Conservation (phyloP, 257 asterid species). For the Salvia splendens region DNA sequence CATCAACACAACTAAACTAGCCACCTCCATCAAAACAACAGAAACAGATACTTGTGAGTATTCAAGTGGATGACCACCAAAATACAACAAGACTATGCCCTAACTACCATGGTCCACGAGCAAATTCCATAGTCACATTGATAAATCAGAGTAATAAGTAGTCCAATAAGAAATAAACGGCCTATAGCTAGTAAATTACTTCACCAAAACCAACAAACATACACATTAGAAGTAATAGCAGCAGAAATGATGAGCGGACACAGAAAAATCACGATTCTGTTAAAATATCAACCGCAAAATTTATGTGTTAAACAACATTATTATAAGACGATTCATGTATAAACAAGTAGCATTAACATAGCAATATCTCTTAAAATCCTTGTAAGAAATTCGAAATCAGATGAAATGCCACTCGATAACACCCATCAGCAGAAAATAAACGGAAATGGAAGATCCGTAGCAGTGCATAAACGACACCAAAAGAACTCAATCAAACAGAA, state of each 20-base stretch:
- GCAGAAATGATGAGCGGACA: background rate
- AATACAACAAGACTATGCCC: background rate
- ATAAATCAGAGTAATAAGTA: background rate
- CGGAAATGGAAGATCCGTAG: background rate
- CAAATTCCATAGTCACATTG: background rate
- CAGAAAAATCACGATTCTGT: background rate
- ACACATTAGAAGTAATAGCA: background rate
- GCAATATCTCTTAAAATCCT: background rate
- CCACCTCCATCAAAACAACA: background rate
- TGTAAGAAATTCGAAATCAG: background rate
- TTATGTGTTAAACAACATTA: background rate
- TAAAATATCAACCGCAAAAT: background rate
- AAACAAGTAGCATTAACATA: too few relatives aligned
- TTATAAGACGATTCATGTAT: background rate
- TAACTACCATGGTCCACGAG: background rate
- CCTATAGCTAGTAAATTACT: background rate
- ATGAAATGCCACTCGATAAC: background rate
- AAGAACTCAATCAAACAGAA: too few relatives aligned
- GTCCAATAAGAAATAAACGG: background rate
- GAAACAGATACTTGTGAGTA: background rate
- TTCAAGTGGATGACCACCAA: background rate
- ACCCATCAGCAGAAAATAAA: background rate
- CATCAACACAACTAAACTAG: background rate
- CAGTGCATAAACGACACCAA: background rate
- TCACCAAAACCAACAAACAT: background rate